Evolutionary conservation across 1,139 yeast species (phyloP).

Genomic region (Ogataea hybrid): DNA sequence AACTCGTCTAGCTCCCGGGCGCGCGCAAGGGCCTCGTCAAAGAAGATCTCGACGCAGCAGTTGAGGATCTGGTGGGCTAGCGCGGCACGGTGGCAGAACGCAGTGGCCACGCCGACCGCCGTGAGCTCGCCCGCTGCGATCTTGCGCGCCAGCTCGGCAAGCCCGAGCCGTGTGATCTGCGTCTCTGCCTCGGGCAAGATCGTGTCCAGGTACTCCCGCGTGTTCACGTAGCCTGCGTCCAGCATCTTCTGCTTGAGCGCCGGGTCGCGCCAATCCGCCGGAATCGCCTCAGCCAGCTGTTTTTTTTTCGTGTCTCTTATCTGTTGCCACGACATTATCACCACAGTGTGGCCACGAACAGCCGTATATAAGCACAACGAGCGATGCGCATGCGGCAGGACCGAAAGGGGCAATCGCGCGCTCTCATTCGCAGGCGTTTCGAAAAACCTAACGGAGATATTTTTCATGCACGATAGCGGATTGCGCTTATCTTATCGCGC

Average conservation of each 20-base stretch:
- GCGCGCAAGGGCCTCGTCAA: slow-evolving; percentile 36
- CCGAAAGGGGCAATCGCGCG: not conserved
- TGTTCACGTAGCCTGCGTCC: slow-evolving; percentile 16
- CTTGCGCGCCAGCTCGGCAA: slow-evolving; percentile 30
- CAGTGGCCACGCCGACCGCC: slow-evolving; percentile 42
- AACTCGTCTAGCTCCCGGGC: slow-evolving; percentile 46
- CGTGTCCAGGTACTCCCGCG: slow-evolving; percentile 20
- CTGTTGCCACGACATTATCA: slow-evolving; percentile 22
- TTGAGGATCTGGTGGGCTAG: slow-evolving; percentile 53
- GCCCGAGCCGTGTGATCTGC: slow-evolving; percentile 19
- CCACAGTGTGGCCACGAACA: not conserved
- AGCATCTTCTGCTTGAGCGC: slow-evolving; percentile 15
- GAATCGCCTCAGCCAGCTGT: slow-evolving; percentile 23
- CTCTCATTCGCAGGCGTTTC: not conserved
- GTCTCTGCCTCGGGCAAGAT: slow-evolving; percentile 24
- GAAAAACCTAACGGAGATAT: not conserved
- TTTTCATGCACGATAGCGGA: not conserved
- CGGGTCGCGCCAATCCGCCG: slow-evolving; percentile 27
- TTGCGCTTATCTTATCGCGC: not conserved
- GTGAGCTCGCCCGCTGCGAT: slow-evolving; percentile 34
- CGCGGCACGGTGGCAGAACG: slow-evolving; percentile 56
- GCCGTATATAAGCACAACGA: not conserved
- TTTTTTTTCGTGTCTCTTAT: slow-evolving; percentile 22
- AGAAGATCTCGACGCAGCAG: slow-evolving; percentile 39
- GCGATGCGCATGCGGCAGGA: not conserved